A percentile compares a stretch with the other conserved stretches of the same genome.
phyloP scores from a whole-genome alignment of 108 stramenopile species.

The Mayamaea pseudoterrestris region DNA sequence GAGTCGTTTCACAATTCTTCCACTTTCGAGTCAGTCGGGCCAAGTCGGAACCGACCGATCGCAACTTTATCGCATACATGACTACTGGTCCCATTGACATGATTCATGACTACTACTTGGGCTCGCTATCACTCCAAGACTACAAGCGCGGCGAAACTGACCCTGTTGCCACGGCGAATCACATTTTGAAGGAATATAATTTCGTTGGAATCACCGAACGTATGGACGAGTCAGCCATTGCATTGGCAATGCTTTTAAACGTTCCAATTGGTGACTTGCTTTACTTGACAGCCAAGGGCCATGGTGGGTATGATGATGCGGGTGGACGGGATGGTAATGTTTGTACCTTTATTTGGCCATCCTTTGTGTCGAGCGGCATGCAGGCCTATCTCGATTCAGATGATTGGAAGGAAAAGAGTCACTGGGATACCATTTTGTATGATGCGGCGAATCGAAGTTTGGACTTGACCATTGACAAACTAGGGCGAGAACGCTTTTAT shows the following conservation, averaged over 20 bases:
- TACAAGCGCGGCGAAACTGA: not conserved
- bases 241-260: slow-evolving; percentile 18
- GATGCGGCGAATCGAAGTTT: slow-evolving; percentile 25
- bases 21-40: slow-evolving; percentile 27
- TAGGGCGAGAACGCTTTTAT: slow-evolving; percentile 23
- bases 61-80: slow-evolving; percentile 5
- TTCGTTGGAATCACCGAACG: slow-evolving; percentile 39
- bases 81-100: not conserved
- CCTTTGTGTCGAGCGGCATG: slow-evolving; percentile 18
- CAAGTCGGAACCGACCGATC: slow-evolving; percentile 15
- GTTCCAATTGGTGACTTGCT: slow-evolving; percentile 14
- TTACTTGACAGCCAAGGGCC: slow-evolving; percentile 11
- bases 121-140: not conserved
- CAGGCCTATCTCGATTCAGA: slow-evolving; percentile 8
- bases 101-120: not conserved
- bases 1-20: slow-evolving; percentile 26
- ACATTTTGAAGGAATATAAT: slow-evolving; percentile 27
- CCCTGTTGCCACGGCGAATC: slow-evolving; percentile 2
- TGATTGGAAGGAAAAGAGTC: slow-evolving; percentile 17
- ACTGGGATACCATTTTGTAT: slow-evolving; percentile 18
- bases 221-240: slow-evolving; percentile 41
- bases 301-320: slow-evolving; percentile 13
- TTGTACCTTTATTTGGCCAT: slow-evolving; percentile 16
- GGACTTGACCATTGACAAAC: slow-evolving; percentile 32
- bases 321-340: not conserved